Evolutionary conservation across 2,329 filamentous ascomycete species (phyloP), one percentile per base, ranked within the genome.

Genomic region (Cladorrhinum sp.): DNA sequence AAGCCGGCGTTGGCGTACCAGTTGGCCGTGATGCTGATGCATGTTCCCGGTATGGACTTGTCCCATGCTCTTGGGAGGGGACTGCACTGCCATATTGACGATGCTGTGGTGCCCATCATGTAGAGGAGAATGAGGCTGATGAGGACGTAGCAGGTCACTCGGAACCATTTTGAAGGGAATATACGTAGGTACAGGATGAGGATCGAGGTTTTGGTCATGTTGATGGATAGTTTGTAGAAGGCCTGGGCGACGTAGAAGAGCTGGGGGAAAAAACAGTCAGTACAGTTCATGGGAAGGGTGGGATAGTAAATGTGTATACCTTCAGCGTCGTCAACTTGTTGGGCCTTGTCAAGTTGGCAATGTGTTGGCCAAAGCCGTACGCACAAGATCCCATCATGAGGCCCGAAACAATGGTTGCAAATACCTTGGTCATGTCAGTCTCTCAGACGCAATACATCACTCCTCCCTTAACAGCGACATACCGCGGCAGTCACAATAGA

Each of bases 181-280:
- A 84, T 81, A 24, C 80, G 79, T 21, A 82, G 78, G 65, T 84
- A 85, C 18, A 85, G 75, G 2, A 82, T 71, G 6, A 83, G 69
- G 56, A 83, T 81, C 2, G 81, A 83, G 1, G 77, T 70, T 65
- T 85, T 84, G 1, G 79, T 82, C 30, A 82, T 70, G 67, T 80
- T 82, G 61, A 84, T 79, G 48, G 79, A 79, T 63, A 81, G 70
- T 65, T 84, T 84, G 71, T 84, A 84, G 61, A 81, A 79, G 56
- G 80, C 77, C 64, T 84, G 81, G 2, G 79, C 76, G 24, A 80
- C 68, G 62, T 79, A 83, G 68, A 82, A 84, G 16, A 57, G 54
- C 54, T 57, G 9, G 26, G 26, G 26, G 4, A 28, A 9, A 28
- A 18, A 10, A n/a, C 8, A 8, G 24, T 49, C 24, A 57, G 39